Conservation (phyloP, 352 stramenopile genomes). For the Paralagenidium karlingii region DNA sequence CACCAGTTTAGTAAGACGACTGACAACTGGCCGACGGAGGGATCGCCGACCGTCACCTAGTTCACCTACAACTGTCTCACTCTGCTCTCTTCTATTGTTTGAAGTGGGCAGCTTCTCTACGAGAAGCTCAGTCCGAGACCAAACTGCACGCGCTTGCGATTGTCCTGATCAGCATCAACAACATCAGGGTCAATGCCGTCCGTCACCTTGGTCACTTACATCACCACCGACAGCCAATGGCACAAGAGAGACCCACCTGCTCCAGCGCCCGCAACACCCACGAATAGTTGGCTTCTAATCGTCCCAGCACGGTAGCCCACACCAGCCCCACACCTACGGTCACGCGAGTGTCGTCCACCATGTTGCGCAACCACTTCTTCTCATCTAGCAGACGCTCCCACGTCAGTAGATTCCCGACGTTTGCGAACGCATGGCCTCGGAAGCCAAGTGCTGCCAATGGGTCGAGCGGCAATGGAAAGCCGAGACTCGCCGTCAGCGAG, state of each 20-base stretch:
- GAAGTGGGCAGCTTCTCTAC: too few relatives aligned
- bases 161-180: too few relatives aligned
- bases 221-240: neutral
- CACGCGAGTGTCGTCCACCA: constrained; percentile 77
- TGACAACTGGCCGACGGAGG: too few relatives aligned
- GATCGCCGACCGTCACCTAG: too few relatives aligned
- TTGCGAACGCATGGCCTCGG: constrained; percentile 81
- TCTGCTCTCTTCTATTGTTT: too few relatives aligned
- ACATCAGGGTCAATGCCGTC: too few relatives aligned
- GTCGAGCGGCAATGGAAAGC: constrained; percentile 63
- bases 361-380: constrained; percentile 85
- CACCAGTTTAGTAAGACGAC: too few relatives aligned
- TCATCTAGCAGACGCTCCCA: constrained; percentile 76
- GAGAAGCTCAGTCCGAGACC: constrained; percentile 77
- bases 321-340: constrained; percentile 80
- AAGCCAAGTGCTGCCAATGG: constrained; percentile 21
- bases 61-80: too few relatives aligned
- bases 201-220: neutral
- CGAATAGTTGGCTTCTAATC: constrained; percentile 87
- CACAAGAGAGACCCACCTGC: constrained; percentile 28
- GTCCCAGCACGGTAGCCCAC: constrained; percentile 73
- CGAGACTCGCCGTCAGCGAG: constrained; percentile 67
- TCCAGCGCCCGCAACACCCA: constrained; percentile 78
- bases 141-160: constrained; percentile 77
- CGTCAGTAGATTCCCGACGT: constrained; percentile 82